Base-by-base conservation (phyloP, 2,329 filamentous ascomycete species). In the Fusarium newnesense region DNA sequence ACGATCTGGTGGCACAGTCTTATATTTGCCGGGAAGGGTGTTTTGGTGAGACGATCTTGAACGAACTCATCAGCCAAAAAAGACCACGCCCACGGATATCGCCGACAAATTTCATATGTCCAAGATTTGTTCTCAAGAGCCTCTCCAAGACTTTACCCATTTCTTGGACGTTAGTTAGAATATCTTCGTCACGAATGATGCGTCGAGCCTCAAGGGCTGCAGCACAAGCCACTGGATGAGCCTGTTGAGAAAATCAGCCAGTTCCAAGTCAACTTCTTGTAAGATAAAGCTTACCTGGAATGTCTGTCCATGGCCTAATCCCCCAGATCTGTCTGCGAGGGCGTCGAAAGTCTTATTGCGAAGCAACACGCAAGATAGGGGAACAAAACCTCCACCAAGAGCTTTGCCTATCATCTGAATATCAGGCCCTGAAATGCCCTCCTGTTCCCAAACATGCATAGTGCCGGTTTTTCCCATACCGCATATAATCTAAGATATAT, bases 371-470 rank as follows among this genome's bases (percentile, higher is more conserved):
- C 39, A 60, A 2, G 70, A 75, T 7, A 75, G 37, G 5, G 67
- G 70, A 7, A 69, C 58, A 26, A 74, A 75, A 11, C 70, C 74
- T 10, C 67, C 70, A 2, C 70, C 70, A 9, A 75, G 32, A 9
- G 64, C 64, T 52, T 74, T 74, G 13, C 73, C 73, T 24, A 75
- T 64, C 13, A 47, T 70, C 46, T 74, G 70, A 24, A 75, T 68
- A 28, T 75, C 73, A 4, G 73, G 70, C 1, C 63, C 72, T 5
- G 66, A 68, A 7, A 75, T 72, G 7, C 30, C 60, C n/a, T 72
- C 73, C 30, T 75, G 73, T 44, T 75, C 64, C 67, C 63, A 75
- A 4, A 73, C 76, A 65, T 78, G 73, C 60, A 77, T 67, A 19
- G 67, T 73, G 5, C 73, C 74, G 0, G 62, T 70, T 12, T 70